phyloP scores from a whole-genome alignment of 148 eudicot species.

The Oxyria digyna region DNA sequence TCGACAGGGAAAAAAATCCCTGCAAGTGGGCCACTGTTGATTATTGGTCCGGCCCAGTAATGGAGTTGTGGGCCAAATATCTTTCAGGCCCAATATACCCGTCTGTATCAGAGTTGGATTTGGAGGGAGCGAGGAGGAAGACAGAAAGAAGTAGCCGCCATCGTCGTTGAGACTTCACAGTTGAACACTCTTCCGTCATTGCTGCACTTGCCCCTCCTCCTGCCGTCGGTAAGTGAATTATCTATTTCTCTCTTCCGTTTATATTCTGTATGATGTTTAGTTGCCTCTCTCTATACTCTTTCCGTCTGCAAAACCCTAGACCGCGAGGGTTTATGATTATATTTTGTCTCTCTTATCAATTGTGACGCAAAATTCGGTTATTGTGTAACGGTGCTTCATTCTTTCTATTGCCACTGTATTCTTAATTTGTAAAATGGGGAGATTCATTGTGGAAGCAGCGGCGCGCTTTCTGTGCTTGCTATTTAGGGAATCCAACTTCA shows the following conservation, averaged over 20 bases:
- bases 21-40: no score
- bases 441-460: not conserved
- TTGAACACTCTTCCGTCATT: no score
- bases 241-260: not conserved
- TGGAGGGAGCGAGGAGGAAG: no score
- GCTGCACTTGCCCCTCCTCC: no score
- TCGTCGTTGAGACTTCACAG: no score
- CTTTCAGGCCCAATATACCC: no score
- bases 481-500: not conserved
- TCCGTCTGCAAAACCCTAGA: not conserved
- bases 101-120: no score
- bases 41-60: no score
- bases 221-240: not conserved
- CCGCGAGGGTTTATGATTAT: not conserved
- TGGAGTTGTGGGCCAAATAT: no score
- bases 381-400: not conserved
- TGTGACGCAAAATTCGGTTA: not conserved
- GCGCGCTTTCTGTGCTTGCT: not conserved
- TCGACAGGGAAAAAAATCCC: no score
- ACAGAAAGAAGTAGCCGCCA: no score
- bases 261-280: not conserved
- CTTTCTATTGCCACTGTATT: not conserved
- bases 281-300: not conserved
- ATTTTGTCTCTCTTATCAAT: not conserved
- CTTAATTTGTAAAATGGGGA: not conserved